Conservation (phyloP, 108 stramenopile genomes). For the Nannochloropsis gaditana region DNA sequence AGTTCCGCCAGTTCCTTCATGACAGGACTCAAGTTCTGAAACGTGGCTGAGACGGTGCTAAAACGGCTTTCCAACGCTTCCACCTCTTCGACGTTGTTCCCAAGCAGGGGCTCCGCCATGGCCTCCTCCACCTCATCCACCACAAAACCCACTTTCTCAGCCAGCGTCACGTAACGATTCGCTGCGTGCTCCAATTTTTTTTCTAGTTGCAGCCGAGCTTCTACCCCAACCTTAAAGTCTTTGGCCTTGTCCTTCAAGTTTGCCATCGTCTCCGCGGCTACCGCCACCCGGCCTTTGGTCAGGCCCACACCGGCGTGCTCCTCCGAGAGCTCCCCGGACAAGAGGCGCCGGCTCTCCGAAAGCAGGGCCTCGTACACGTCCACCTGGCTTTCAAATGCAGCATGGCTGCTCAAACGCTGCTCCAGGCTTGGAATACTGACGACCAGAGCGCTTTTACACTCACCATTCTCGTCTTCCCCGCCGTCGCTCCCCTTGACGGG, state of each 20-base stretch:
- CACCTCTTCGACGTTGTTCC: slow-evolving; percentile 27
- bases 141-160: background rate
- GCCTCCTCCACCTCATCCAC: slow-evolving; percentile 17
- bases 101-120: slow-evolving; percentile 20
- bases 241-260: background rate
- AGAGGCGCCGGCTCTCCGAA: background rate
- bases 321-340: background rate
- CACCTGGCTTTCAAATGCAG: background rate
- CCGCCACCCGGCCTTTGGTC: background rate
- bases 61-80: slow-evolving; percentile 4
- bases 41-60: background rate
- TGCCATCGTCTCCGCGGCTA: background rate
- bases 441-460: too few species aligned
- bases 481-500: background rate
- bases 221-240: background rate
- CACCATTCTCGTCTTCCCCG: too few species aligned
- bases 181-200: background rate
- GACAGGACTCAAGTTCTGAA: background rate
- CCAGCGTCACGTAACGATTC: background rate
- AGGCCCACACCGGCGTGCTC: background rate
- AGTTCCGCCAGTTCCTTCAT: slow-evolving; percentile 21
- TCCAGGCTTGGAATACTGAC: background rate
- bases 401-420: background rate
- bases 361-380: slow-evolving; percentile 13
- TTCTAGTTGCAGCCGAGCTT: background rate